These are phyloP conservation scores for Trametes sanguinea DNA, from an alignment of 768 basidiomycete species.

Conservation along the genomic window DNA sequence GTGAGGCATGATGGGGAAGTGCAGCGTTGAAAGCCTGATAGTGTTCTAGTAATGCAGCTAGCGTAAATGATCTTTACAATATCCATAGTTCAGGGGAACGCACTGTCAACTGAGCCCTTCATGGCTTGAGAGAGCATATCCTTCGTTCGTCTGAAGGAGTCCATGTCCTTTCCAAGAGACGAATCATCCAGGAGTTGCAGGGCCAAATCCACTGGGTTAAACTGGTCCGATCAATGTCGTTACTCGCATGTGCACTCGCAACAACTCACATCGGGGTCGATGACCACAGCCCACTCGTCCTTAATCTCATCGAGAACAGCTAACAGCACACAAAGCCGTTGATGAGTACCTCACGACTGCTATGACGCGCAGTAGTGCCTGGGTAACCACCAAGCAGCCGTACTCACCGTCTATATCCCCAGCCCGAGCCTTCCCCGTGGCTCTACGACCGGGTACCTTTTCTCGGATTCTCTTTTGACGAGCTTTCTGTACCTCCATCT, in stretches of 20 bases:
- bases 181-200: slow-evolving; percentile 83
- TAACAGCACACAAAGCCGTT: slow-evolving; percentile 32
- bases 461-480: slow-evolving; percentile 72
- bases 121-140: slow-evolving; percentile 75
- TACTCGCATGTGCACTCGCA: background rate
- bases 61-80: slow-evolving; percentile 3
- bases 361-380: too few species aligned
- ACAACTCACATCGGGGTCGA: slow-evolving; percentile 70
- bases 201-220: slow-evolving; percentile 93
- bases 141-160: slow-evolving; percentile 78
- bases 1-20: slow-evolving; percentile 83
- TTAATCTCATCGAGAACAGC: slow-evolving; percentile 84
- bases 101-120: slow-evolving; percentile 87
- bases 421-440: slow-evolving; percentile 55
- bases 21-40: slow-evolving; percentile 96
- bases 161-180: slow-evolving; percentile 70
- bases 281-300: slow-evolving; percentile 89
- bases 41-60: slow-evolving; percentile 56
- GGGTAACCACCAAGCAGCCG: background rate
- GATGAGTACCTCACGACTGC: too few species aligned
- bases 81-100: slow-evolving; percentile 34
- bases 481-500: slow-evolving; percentile 62
- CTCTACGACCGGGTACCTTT: slow-evolving; percentile 58
- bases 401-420: slow-evolving; percentile 85
- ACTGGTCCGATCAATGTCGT: slow-evolving; percentile 47